Evolutionary conservation across 192 early-diverging fungal genomes (phyloP).

Genomic region (Phycomyces nitens): DNA sequence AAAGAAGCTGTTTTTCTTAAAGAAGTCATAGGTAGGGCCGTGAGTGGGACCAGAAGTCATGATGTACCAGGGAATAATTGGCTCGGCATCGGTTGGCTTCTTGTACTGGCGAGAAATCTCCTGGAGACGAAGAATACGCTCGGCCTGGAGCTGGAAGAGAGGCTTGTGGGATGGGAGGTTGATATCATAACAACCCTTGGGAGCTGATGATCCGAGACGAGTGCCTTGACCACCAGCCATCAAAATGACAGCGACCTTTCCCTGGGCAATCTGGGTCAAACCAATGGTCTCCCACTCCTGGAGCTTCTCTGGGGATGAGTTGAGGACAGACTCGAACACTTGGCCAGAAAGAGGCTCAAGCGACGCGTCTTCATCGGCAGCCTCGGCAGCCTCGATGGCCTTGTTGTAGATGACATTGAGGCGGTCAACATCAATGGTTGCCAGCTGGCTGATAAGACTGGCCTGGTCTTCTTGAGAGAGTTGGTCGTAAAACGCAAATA

Average conservation of each 20-base stretch:
- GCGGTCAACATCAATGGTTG: constrained; percentile 65
- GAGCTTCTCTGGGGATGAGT: constrained; percentile 44
- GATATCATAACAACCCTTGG: constrained; percentile 93
- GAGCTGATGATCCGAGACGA: constrained; percentile 68
- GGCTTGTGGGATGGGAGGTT: constrained; percentile 81
- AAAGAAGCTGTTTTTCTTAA: constrained; percentile 82
- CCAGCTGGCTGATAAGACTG: constrained; percentile 61
- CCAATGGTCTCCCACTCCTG: constrained; percentile 64
- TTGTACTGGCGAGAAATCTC: constrained; percentile 43
- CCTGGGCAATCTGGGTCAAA: constrained; percentile 67
- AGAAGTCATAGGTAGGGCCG: constrained; percentile 71
- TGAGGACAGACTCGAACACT: constrained; percentile 59
- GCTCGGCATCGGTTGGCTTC: not conserved
- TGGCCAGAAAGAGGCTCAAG: constrained; percentile 65
- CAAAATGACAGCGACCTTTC: constrained; percentile 87
- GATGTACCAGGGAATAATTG: constrained; percentile 92
- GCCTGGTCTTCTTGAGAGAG: constrained; percentile 54
- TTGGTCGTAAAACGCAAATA: constrained; percentile 74
- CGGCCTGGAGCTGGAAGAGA: constrained; percentile 88
- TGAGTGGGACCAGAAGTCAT: constrained; percentile 97
- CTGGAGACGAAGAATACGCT: constrained; percentile 83
- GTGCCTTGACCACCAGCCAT: constrained; percentile 89
- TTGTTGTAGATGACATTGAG: constrained; percentile 70
- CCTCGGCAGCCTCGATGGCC: constrained; percentile 43
- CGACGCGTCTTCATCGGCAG: constrained; percentile 25